Conservation (phyloP, 2,329 filamentous ascomycete species). For the Fusarium abutilonis region DNA sequence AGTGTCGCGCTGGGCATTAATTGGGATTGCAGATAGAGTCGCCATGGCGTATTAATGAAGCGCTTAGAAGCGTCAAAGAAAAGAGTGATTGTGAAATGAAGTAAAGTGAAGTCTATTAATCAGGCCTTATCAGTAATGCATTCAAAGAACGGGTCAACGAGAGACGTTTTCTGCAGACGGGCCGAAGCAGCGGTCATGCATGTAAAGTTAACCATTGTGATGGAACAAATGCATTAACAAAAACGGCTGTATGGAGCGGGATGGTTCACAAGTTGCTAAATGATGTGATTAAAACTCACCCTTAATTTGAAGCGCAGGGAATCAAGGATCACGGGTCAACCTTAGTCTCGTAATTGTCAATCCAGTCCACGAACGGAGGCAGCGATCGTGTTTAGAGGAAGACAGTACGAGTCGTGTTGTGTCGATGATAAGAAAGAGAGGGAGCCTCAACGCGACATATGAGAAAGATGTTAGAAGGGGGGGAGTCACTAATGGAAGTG, state of each 20-base stretch:
- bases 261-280: slow-evolving; percentile 18
- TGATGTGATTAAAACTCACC: slow-evolving; percentile 30
- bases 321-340: slow-evolving; percentile 22
- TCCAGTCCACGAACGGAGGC: slow-evolving; percentile 27
- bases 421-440: slow-evolving; percentile 23
- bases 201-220: slow-evolving; percentile 21
- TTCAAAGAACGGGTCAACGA: slow-evolving; percentile 1
- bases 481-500: background rate
- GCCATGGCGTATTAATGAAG: slow-evolving; percentile 45
- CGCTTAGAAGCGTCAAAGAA: slow-evolving; percentile 13
- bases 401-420: slow-evolving; percentile 15
- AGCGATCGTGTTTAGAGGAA: slow-evolving; percentile 23
- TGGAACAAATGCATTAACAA: slow-evolving; percentile 14
- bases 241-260: background rate
- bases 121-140: slow-evolving; percentile 21
- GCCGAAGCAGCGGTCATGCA: slow-evolving; percentile 10
- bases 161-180: slow-evolving; percentile 9
- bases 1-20: slow-evolving; percentile 48
- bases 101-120: slow-evolving; percentile 23
- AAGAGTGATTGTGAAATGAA: slow-evolving; percentile 24
- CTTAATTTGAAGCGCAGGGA: slow-evolving; percentile 32
- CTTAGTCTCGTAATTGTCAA: slow-evolving; percentile 17
- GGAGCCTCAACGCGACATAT: slow-evolving; percentile 38
- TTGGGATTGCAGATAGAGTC: slow-evolving; percentile 46
- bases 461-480: slow-evolving; percentile 20